Conservation (phyloP, 139 green algal species). For the Nannochloris sp. region DNA sequence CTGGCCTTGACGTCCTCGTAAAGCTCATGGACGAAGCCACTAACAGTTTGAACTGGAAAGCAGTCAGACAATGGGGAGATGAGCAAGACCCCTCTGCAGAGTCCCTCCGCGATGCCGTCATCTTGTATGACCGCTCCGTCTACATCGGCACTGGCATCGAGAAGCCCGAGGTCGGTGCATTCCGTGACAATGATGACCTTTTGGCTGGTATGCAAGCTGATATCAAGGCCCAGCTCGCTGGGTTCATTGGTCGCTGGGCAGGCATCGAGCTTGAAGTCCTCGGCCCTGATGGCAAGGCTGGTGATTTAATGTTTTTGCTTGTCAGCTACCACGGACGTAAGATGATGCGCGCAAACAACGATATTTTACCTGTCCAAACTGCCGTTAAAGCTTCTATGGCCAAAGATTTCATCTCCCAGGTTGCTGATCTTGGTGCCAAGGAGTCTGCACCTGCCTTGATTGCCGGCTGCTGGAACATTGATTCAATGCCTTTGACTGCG, state of each 20-base stretch:
- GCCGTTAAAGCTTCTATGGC: slow-evolving; percentile 6
- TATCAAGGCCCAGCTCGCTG: slow-evolving; percentile 4
- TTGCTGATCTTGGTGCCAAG: background rate
- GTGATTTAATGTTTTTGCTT: background rate
- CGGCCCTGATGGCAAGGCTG: background rate
- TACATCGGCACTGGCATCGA: slow-evolving; percentile 3
- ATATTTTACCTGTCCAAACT: background rate
- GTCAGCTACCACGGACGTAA: slow-evolving; percentile 3
- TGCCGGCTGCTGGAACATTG: slow-evolving; percentile 4
- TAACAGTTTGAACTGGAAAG: background rate
- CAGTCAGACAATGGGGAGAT: slow-evolving; percentile 5
- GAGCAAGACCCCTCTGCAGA: background rate
- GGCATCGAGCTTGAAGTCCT: background rate
- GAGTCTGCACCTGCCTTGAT: slow-evolving; percentile 1
- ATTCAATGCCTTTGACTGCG: background rate
- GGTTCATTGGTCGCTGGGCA: slow-evolving; percentile 1
- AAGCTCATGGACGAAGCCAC: background rate
- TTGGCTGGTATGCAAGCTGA: slow-evolving; percentile 10
- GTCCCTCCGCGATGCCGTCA: background rate
- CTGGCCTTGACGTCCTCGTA: background rate
- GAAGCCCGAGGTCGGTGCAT: background rate
- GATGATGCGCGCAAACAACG: background rate
- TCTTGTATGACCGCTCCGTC: slow-evolving; percentile 5
- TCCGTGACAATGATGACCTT: slow-evolving; percentile 3
- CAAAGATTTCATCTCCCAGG: slow-evolving; percentile 6